These are phyloP conservation scores for Stylonectria norvegica DNA, from an alignment of 2,329 filamentous ascomycete genomes.

Conservation along the genomic window DNA sequence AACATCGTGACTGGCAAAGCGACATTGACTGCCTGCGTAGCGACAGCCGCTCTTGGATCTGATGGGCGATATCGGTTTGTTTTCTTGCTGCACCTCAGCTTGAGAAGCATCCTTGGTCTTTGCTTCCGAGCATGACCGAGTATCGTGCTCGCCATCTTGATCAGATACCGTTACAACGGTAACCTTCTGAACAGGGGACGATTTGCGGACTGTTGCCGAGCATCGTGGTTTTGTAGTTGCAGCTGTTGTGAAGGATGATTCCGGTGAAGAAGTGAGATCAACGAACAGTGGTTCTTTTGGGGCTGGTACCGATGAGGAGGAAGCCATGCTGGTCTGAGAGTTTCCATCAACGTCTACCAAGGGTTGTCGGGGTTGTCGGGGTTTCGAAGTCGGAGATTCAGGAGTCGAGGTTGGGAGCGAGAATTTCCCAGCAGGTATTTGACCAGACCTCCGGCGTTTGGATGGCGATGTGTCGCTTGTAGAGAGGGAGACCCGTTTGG, in stretches of 20 bases:
- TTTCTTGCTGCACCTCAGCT: neutral
- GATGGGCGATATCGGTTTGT: neutral
- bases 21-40: slow-evolving; percentile 35
- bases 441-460: slow-evolving; percentile 19
- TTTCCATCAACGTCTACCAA: slow-evolving; percentile 24
- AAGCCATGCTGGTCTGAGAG: slow-evolving; percentile 11
- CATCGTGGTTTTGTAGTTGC: slow-evolving; percentile 1
- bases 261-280: slow-evolving; percentile 15
- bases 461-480: slow-evolving; percentile 3
- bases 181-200: slow-evolving; percentile 1
- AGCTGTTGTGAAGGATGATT: slow-evolving; percentile 8
- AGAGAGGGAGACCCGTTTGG: slow-evolving; percentile 6
- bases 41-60: slow-evolving; percentile 26
- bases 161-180: slow-evolving; percentile 4
- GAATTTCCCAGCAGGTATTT: slow-evolving; percentile 1
- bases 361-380: slow-evolving; percentile 16
- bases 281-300: slow-evolving; percentile 7
- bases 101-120: neutral
- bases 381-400: neutral
- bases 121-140: too few relatives aligned
- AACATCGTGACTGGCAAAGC: slow-evolving; percentile 35
- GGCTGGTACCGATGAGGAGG: neutral
- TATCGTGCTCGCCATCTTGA: neutral
- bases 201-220: neutral
- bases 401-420: neutral